Percentiles rank a stretch among this genome's conserved stretches.
phyloP scores from a whole-genome alignment of 768 basidiomycete genomes.

The Cubamyces lactineus region DNA sequence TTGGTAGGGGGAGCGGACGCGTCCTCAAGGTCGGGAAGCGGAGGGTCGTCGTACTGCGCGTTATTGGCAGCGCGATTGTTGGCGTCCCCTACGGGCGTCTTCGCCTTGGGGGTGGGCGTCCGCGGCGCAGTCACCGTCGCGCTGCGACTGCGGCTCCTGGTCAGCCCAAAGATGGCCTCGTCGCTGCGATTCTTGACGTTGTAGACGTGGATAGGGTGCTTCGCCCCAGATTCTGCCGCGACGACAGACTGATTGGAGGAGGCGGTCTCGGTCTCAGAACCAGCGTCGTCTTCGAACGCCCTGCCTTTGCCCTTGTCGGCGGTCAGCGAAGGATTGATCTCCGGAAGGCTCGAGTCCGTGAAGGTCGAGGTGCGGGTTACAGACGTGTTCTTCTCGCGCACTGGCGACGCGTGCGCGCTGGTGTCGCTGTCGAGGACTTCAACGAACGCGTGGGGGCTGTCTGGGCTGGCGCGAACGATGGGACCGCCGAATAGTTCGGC shows the following conservation, averaged over 20 bases:
- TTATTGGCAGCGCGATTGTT: background rate
- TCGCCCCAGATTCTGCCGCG: conserved; percentile 47
- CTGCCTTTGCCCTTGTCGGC: conserved; percentile 55
- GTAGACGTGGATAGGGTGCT: conserved; percentile 65
- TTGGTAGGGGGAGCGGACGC: conserved; percentile 29
- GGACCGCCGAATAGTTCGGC: conserved; percentile 44
- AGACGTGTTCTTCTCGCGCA: conserved; percentile 27
- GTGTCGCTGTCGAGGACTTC: conserved; percentile 54
- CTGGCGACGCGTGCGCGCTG: conserved; percentile 32
- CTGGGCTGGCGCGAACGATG: conserved; percentile 24
- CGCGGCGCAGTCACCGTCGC: conserved; percentile 11
- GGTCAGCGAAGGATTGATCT: conserved; percentile 24
- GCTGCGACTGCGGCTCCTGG: conserved; percentile 20
- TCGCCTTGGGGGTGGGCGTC: conserved; percentile 13
- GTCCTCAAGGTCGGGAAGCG: conserved; percentile 51
- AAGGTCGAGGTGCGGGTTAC: conserved; percentile 28
- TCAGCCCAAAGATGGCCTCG: conserved; percentile 23
- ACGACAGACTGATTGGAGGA: conserved; percentile 47
- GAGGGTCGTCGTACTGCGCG: conserved; percentile 41
- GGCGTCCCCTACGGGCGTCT: conserved; percentile 5
- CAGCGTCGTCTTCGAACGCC: conserved; percentile 34
- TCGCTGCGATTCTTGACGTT: conserved; percentile 32
- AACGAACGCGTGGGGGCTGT: conserved; percentile 65
- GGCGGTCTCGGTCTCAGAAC: conserved; percentile 37
- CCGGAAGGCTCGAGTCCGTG: conserved; percentile 20